Evolutionary conservation across 108 stramenopile genomes (phyloP).

Genomic region (Schizochytrium sp.): DNA sequence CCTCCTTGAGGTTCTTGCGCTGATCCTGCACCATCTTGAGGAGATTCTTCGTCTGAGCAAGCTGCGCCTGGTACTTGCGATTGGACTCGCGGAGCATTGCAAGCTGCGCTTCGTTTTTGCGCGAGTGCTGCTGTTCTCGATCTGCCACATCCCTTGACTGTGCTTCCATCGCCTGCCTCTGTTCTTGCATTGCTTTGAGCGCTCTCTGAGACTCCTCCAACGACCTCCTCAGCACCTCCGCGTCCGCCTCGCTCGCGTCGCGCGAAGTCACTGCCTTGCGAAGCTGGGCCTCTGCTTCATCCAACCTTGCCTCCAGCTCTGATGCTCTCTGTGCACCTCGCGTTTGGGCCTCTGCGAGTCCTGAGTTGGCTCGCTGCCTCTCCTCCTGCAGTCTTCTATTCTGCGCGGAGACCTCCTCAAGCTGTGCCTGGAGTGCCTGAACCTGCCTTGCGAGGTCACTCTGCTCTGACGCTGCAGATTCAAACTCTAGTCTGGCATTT

Average conservation of each 20-base stretch:
- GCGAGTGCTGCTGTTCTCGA: constrained; percentile 54
- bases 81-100: constrained; percentile 30
- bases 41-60: constrained; percentile 53
- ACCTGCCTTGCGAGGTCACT: constrained; percentile 24
- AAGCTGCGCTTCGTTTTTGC: constrained; percentile 58
- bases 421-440: not conserved
- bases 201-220: not conserved
- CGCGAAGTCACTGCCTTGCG: constrained; percentile 55
- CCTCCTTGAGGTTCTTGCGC: constrained; percentile 61
- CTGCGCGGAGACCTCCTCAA: constrained; percentile 19
- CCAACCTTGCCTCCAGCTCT: not conserved
- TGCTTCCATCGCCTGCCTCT: constrained; percentile 13
- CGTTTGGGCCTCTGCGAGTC: constrained; percentile 24
- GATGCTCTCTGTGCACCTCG: not conserved
- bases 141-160: constrained; percentile 43
- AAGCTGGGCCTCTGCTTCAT: constrained; percentile 38
- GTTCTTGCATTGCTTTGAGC: not conserved
- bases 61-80: constrained; percentile 58
- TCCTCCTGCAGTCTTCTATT: constrained; percentile 33
- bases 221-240: not conserved
- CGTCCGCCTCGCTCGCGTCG: constrained; percentile 56
- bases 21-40: constrained; percentile 47
- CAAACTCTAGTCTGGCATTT: constrained; percentile 53
- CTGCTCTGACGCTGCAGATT: constrained; percentile 48
- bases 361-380: constrained; percentile 41